phyloP scores from a whole-genome alignment of 2,329 filamentous ascomycete species.

The Calonectria henricotiae region DNA sequence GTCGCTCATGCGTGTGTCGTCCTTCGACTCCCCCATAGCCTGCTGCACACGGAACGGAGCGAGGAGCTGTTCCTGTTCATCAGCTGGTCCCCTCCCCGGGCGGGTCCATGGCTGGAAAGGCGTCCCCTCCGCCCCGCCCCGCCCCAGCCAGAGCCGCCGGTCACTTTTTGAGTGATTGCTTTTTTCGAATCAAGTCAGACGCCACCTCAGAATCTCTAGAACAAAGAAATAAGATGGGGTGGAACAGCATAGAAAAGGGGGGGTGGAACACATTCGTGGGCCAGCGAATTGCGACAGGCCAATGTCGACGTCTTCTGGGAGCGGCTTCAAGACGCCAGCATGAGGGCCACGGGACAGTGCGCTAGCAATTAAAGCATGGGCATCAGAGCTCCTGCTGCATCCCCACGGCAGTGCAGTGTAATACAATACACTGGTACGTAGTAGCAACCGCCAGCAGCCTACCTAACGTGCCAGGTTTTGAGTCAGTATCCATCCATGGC shows the following conservation, averaged over 20 bases:
- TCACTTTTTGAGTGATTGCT: conserved; percentile 27
- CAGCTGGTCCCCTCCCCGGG: background rate
- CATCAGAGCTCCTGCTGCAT: background rate
- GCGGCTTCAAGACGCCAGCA: conserved; percentile 15
- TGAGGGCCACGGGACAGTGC: background rate
- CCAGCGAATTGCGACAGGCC: conserved; percentile 29
- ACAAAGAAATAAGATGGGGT: too few relatives aligned
- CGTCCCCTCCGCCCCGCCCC: too few relatives aligned
- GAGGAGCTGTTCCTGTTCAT: conserved; percentile 8
- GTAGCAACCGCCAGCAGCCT: background rate
- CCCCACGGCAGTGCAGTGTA: background rate
- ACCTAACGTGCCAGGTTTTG: background rate
- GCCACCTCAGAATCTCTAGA: background rate
- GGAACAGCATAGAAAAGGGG: conserved; percentile 30
- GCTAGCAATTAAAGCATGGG: background rate
- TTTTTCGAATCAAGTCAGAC: conserved; percentile 24
- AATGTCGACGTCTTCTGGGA: conserved; percentile 18
- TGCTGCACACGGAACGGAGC: conserved; percentile 20
- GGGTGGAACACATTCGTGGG: background rate
- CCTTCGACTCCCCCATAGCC: background rate
- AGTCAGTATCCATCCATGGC: background rate
- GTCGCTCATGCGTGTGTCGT: background rate
- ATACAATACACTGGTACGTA: background rate
- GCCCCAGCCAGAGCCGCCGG: conserved; percentile 17
- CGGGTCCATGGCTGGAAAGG: conserved; percentile 21